phyloP scores from a whole-genome alignment of 2,329 filamentous ascomycete genomes.

The Aspergillus tanneri region DNA sequence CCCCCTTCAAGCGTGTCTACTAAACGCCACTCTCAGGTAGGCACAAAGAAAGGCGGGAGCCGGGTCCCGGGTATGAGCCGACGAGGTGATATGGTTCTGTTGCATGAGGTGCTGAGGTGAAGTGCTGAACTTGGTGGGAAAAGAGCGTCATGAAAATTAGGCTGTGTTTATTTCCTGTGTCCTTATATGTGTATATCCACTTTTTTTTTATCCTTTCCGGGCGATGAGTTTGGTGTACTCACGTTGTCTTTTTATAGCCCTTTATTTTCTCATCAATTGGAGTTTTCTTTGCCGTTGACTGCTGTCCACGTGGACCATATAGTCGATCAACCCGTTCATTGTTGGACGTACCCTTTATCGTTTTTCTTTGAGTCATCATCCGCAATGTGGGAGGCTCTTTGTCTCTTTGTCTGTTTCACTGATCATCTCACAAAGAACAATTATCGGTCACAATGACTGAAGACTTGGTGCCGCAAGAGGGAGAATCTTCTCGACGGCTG shows the following conservation, averaged over 20 bases:
- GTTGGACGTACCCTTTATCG: conserved; percentile 16
- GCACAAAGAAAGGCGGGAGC: not conserved
- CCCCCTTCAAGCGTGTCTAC: conserved; percentile 79
- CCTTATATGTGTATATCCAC: conserved; percentile 43
- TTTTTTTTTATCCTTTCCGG: conserved; percentile 28
- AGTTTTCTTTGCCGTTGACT: conserved; percentile 28
- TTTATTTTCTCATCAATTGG: conserved; percentile 29
- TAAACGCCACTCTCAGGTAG: conserved; percentile 29
- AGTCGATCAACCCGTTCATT: no score
- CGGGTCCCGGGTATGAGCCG: not conserved
- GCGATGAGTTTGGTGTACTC: conserved; percentile 39
- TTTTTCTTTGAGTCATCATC: not conserved
- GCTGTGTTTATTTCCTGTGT: conserved; percentile 30
- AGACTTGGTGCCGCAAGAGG: not conserved
- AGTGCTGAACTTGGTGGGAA: conserved; percentile 22
- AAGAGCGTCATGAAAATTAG: conserved; percentile 34
- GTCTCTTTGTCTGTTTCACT: no score
- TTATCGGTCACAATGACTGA: not conserved
- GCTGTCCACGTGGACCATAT: no score
- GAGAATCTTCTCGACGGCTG: not conserved
- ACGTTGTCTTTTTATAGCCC: conserved; percentile 29
- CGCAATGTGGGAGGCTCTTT: no score
- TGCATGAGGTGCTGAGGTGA: no score
- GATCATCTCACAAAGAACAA: not conserved
- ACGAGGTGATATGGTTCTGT: no score